Base-by-base conservation (phyloP, 805 yeast species). In the Allodekkera sacchari region DNA sequence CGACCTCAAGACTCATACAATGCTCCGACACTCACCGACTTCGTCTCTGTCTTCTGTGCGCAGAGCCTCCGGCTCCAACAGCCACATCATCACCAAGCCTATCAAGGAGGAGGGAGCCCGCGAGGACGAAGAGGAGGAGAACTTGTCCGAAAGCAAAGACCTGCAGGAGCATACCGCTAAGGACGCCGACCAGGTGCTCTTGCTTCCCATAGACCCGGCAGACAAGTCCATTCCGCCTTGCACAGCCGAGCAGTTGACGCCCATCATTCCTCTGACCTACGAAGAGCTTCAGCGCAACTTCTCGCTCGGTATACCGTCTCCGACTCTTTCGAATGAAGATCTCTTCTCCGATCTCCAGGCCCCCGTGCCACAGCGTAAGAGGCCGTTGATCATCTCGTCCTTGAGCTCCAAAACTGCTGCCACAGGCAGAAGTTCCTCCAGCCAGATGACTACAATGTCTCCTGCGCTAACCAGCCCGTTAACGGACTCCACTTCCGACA, bases 171-270 rank as follows among this genome's bases (percentile, higher is more conserved):
- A n/a, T 18, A 15, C 12, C 15, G 13, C 26, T 22, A 16, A 32
- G 11, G 24, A 27, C 10, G 18, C 25, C 15, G 24, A 35, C 21
- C 41, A 46, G n/a, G 37, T 50, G 22, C 31, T 53, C 3, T 31
- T 53, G 17, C 36, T 53, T 10, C 59, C 59, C 7, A 35, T 27
- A 6, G 46, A 45, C 15, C 53, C 56, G 3, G 36, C 38, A 5
- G 55, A 52, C 28, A 47, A 48, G 31, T 41, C 43, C 4, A 25
- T 42, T 1, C 53, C 55, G 2, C 55, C 55, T 10, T 49, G 51
- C 34, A 41, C 52, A 10, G 33, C 52, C 2, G 55, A 49, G 17
- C 49, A 48, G 30, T 34, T 48, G 27, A 44, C 53, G 4, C 54
- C 53, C 10, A 44, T 48, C 6, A 25, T 48, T 12, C 50, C 54